Conservation (phyloP, 2,329 filamentous ascomycete species). For the Macrophomina phaseolina region DNA sequence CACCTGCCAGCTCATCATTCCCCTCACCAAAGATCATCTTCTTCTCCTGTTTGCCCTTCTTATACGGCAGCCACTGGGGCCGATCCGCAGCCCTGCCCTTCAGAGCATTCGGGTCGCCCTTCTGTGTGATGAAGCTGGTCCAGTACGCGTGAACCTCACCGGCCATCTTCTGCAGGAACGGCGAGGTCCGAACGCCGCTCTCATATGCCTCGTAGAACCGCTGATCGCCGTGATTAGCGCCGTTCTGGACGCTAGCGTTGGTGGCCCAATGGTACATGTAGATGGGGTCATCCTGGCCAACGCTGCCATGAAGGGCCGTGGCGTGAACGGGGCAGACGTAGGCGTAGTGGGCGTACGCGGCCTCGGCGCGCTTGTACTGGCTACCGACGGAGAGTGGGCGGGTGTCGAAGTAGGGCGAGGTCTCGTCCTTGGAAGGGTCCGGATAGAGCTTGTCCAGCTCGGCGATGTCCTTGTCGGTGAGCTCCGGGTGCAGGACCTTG, state of each 20-base stretch:
- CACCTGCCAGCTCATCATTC: constrained; percentile 60
- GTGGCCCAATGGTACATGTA: constrained; percentile 68
- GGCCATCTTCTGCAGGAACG: constrained; percentile 39
- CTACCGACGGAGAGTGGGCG: constrained; percentile 51
- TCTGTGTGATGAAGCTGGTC: constrained; percentile 39
- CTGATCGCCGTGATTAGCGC: constrained; percentile 44
- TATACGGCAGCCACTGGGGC: constrained; percentile 36
- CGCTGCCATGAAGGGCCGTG: constrained; percentile 55
- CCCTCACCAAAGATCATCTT: constrained; percentile 63
- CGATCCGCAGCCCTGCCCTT: constrained; percentile 32
- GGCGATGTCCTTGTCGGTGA: constrained; percentile 59
- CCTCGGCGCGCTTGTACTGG: constrained; percentile 64
- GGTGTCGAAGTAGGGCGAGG: constrained; percentile 50
- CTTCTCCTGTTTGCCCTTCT: constrained; percentile 30
- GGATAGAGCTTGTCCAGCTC: constrained; percentile 67
- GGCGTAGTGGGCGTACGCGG: constrained; percentile 68
- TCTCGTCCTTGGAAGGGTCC: constrained; percentile 54
- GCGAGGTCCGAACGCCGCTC: constrained; percentile 33
- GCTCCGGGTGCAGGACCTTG: constrained; percentile 62
- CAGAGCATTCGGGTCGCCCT: constrained; percentile 39
- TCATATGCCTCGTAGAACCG: constrained; percentile 43
- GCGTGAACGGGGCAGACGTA: constrained; percentile 69
- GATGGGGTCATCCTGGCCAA: constrained; percentile 43
- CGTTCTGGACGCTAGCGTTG: constrained; percentile 44
- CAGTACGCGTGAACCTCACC: constrained; percentile 40